A percentile compares a stretch with the other conserved stretches of the same genome.
These are phyloP conservation scores for Aspergillus panamensis DNA, from an alignment of 495 filamentous ascomycete genomes.

Conservation along the genomic window DNA sequence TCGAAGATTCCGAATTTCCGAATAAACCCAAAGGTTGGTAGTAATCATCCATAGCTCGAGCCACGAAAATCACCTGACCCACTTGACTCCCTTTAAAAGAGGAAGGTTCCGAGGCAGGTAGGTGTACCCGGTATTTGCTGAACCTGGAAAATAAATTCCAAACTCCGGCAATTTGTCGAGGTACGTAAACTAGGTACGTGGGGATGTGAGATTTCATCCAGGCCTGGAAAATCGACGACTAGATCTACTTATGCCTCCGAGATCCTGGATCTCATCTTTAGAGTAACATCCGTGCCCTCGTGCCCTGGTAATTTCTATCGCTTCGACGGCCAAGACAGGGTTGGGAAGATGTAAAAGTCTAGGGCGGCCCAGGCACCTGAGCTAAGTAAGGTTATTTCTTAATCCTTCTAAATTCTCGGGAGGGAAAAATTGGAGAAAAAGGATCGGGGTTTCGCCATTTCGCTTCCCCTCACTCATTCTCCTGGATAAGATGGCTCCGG, in stretches of 20 bases:
- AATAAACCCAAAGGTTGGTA: not conserved
- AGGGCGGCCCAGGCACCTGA: not conserved
- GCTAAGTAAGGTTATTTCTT: conserved; percentile 1
- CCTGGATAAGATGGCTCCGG: conserved; percentile 6
- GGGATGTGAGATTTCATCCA: no score
- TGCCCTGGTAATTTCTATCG: not conserved
- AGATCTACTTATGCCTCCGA: not conserved
- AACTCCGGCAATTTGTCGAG: not conserved
- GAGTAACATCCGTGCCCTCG: no score
- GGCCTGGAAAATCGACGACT: not conserved
- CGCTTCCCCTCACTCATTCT: conserved; percentile 2
- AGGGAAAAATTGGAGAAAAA: not conserved
- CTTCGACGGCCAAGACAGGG: not conserved
- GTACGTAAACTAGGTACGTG: not conserved
- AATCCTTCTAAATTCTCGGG: not conserved
- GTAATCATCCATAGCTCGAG: not conserved
- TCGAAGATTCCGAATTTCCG: not conserved
- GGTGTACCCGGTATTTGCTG: not conserved
- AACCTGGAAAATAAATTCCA: not conserved
- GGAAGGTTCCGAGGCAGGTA: not conserved
- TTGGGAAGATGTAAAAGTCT: not conserved
- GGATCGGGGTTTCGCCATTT: not conserved
- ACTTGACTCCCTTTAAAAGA: not conserved
- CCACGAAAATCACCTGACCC: conserved; percentile 4
- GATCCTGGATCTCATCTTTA: not conserved